These are phyloP conservation scores for Gynostemma pentaphyllum DNA, from an alignment of 306 rosid genomes.

Conservation along the genomic window DNA sequence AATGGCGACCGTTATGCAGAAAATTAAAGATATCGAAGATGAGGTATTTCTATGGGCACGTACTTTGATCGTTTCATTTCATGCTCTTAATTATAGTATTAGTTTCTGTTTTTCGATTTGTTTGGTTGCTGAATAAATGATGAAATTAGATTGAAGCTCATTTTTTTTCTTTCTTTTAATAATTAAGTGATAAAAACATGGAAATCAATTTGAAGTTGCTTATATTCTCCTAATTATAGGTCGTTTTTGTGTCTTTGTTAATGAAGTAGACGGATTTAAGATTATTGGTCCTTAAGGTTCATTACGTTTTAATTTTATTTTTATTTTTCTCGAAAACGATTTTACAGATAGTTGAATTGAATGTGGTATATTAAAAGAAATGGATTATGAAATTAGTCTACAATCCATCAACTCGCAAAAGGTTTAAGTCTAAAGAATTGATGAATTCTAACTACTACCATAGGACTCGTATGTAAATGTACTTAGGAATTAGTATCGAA, in stretches of 20 bases:
- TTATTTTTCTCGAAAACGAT: not conserved
- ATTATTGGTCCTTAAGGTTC: not conserved
- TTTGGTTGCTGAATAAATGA: not conserved
- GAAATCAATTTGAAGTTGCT: not conserved
- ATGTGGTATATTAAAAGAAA: too few relatives aligned
- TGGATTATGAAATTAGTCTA: too few relatives aligned
- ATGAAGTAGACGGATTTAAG: not conserved
- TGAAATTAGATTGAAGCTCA: not conserved
- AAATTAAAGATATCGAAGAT: constrained; percentile 98
- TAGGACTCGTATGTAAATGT: not conserved
- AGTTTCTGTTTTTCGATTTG: not conserved
- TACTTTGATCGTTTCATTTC: not conserved
- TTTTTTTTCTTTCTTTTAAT: not conserved
- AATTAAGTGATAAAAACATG: not conserved
- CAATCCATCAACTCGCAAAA: not conserved
- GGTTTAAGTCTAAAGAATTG: not conserved
- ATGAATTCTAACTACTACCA: not conserved
- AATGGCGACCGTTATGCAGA: constrained; percentile 97
- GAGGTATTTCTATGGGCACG: constrained; percentile 61
- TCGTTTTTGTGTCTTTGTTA: not conserved
- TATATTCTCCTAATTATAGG: not conserved
- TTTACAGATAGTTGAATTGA: not conserved
- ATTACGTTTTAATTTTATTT: not conserved
- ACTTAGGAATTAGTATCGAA: not conserved
- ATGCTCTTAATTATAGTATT: not conserved